A percentile compares a stretch with the other conserved stretches of the same genome.
Conservation (phyloP, 495 filamentous ascomycete genomes). For the Penicillium soppii region DNA sequence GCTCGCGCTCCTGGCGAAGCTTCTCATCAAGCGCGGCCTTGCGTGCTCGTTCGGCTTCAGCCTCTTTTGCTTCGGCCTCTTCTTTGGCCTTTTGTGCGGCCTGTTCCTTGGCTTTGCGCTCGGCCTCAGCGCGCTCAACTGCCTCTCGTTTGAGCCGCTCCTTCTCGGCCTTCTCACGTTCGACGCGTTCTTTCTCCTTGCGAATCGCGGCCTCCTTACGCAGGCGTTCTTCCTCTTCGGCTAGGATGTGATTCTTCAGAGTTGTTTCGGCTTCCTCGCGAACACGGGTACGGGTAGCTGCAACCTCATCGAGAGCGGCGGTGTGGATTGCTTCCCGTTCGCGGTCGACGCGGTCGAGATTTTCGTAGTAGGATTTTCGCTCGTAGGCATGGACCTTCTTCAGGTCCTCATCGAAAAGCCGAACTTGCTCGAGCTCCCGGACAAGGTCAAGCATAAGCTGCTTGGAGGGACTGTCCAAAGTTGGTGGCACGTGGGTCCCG, state of each 20-base stretch:
- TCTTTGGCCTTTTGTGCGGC: slow-evolving; percentile 39
- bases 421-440: slow-evolving; percentile 38
- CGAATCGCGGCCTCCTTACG: slow-evolving; percentile 37
- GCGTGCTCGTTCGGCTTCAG: slow-evolving; percentile 42
- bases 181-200: slow-evolving; percentile 36
- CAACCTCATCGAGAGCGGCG: slow-evolving; percentile 61
- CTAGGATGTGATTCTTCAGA: slow-evolving; percentile 32
- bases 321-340: slow-evolving; percentile 50
- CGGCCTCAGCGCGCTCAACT: slow-evolving; percentile 40
- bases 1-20: slow-evolving; percentile 55
- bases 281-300: slow-evolving; percentile 61
- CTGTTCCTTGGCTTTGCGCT: slow-evolving; percentile 41
- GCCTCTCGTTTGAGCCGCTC: slow-evolving; percentile 35
- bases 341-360: slow-evolving; percentile 44
- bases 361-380: slow-evolving; percentile 44
- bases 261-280: slow-evolving; percentile 56
- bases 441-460: slow-evolving; percentile 50
- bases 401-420: slow-evolving; percentile 38
- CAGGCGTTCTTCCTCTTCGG: slow-evolving; percentile 35
- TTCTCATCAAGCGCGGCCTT: slow-evolving; percentile 47
- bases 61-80: slow-evolving; percentile 33
- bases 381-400: slow-evolving; percentile 46
- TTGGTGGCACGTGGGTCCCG: slow-evolving; percentile 21
- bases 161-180: slow-evolving; percentile 39
- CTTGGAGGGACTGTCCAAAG: slow-evolving; percentile 40